These are phyloP conservation scores for Neoscytalidium dimidiatum DNA, from an alignment of 2,329 filamentous ascomycete genomes.

Conservation along the genomic window DNA sequence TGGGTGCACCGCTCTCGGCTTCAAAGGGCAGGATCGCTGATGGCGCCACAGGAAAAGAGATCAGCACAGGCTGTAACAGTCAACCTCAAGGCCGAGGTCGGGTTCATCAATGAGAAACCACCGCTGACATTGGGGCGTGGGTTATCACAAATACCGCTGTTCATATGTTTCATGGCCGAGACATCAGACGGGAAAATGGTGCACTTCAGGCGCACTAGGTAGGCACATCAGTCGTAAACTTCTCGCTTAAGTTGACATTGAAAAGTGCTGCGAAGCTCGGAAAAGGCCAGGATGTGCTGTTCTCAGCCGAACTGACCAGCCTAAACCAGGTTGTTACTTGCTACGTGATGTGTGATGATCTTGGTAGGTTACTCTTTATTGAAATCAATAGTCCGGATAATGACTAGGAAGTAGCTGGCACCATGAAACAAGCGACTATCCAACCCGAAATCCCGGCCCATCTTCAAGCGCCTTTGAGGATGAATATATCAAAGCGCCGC, in stretches of 20 bases:
- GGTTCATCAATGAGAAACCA: slow-evolving; percentile 68
- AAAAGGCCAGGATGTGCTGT: slow-evolving; percentile 61
- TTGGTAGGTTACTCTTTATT: slow-evolving; percentile 53
- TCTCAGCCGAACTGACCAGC: slow-evolving; percentile 58
- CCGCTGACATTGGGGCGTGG: slow-evolving; percentile 64
- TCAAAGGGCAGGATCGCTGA: slow-evolving; percentile 22
- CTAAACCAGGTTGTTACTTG: slow-evolving; percentile 63
- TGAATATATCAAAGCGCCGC: slow-evolving; percentile 32
- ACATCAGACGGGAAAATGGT: slow-evolving; percentile 68
- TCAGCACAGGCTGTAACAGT: slow-evolving; percentile 53
- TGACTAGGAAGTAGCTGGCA: slow-evolving; percentile 49
- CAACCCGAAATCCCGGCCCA: slow-evolving; percentile 50
- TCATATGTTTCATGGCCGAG: slow-evolving; percentile 73
- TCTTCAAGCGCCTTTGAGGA: slow-evolving; percentile 38
- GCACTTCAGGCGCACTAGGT: slow-evolving; percentile 67
- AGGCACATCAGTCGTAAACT: slow-evolving; percentile 15
- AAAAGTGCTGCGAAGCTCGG: slow-evolving; percentile 66
- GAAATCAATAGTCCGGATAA: background rate
- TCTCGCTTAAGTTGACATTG: background rate
- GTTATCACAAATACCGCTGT: slow-evolving; percentile 49
- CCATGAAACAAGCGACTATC: slow-evolving; percentile 55
- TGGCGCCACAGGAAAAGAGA: slow-evolving; percentile 17
- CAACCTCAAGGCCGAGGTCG: slow-evolving; percentile 66
- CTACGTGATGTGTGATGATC: slow-evolving; percentile 80
- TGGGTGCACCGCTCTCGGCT: slow-evolving; percentile 21